These are phyloP conservation scores for Colletotrichum australisinense DNA, from an alignment of 2,329 filamentous ascomycete genomes.

Conservation along the genomic window DNA sequence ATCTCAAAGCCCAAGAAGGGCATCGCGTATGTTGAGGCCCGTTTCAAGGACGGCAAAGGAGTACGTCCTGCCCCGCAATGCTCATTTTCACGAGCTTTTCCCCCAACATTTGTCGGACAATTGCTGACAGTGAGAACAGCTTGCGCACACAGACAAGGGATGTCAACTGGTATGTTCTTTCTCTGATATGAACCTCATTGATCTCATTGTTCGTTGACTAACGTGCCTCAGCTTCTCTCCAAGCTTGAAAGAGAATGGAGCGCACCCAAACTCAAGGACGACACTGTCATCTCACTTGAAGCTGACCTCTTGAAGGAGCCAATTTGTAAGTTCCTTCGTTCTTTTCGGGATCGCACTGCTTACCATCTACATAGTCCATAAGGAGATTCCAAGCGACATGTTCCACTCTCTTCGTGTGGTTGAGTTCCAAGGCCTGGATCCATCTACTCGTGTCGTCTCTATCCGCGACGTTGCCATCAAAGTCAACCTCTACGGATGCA, in stretches of 20 bases:
- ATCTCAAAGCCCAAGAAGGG: slow-evolving; percentile 28
- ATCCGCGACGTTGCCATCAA: slow-evolving; percentile 28
- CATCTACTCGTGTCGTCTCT: slow-evolving; percentile 3
- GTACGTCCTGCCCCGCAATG: not conserved
- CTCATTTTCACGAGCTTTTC: not conserved
- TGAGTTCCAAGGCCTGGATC: slow-evolving; percentile 30
- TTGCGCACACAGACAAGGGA: slow-evolving; percentile 22
- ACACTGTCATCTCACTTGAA: slow-evolving; percentile 26
- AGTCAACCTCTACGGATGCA: slow-evolving; percentile 22
- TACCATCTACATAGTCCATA: not conserved
- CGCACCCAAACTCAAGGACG: slow-evolving; percentile 18
- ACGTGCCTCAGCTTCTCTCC: slow-evolving; percentile 8
- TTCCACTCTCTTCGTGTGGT: slow-evolving; percentile 31
- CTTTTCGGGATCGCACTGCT: not conserved
- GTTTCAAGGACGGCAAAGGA: slow-evolving; percentile 13
- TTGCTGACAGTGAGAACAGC: slow-evolving; percentile 11
- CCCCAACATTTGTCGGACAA: not conserved
- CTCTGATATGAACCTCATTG: not conserved
- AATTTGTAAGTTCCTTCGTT: not conserved
- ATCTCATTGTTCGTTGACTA: not conserved
- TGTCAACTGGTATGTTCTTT: slow-evolving; percentile 14
- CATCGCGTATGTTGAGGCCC: slow-evolving; percentile 30
- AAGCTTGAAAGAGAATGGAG: slow-evolving; percentile 20
- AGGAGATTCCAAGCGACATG: slow-evolving; percentile 16
- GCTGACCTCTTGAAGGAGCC: slow-evolving; percentile 15